A percentile compares a stretch with the other conserved stretches of the same genome.
Evolutionary conservation across 306 rosid species (phyloP).

Genomic region (Albizia julibrissin): DNA sequence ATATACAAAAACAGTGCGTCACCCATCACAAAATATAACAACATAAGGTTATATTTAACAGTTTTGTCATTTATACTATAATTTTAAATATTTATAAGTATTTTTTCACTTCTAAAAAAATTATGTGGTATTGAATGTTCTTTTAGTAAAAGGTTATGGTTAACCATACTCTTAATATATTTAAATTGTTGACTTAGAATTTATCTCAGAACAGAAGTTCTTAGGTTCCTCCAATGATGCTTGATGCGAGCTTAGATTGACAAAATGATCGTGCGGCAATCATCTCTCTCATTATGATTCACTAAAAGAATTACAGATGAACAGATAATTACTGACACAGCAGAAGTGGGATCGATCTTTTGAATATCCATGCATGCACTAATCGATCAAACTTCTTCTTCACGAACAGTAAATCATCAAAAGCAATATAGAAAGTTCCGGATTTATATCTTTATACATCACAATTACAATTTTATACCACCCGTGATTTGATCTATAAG

Average conservation of each 20-base stretch:
- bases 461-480: slow-evolving; percentile 35
- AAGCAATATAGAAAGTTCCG: slow-evolving; percentile 29
- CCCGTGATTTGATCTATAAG: slow-evolving; percentile 21
- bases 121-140: no score
- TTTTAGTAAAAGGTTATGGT: no score
- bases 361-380: slow-evolving; percentile 21
- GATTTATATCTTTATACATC: slow-evolving; percentile 17
- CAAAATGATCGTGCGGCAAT: slow-evolving; percentile 49
- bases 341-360: slow-evolving; percentile 25
- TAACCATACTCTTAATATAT: not conserved
- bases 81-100: no score
- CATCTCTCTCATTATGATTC: slow-evolving; percentile 35
- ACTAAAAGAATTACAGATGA: not conserved
- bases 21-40: no score
- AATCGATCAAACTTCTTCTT: slow-evolving; percentile 8
- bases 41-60: no score
- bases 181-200: not conserved
- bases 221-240: not conserved
- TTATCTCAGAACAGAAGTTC: not conserved
- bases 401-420: slow-evolving; percentile 20
- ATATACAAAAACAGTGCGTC: no score
- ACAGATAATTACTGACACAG: slow-evolving; percentile 31
- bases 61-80: no score
- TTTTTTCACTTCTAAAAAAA: no score
- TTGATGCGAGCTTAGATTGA: not conserved